Evolutionary conservation across 208 protist genomes (phyloP), one percentile per base, ranked within the genome.

Genomic region (Wallacemonas collosoma): DNA sequence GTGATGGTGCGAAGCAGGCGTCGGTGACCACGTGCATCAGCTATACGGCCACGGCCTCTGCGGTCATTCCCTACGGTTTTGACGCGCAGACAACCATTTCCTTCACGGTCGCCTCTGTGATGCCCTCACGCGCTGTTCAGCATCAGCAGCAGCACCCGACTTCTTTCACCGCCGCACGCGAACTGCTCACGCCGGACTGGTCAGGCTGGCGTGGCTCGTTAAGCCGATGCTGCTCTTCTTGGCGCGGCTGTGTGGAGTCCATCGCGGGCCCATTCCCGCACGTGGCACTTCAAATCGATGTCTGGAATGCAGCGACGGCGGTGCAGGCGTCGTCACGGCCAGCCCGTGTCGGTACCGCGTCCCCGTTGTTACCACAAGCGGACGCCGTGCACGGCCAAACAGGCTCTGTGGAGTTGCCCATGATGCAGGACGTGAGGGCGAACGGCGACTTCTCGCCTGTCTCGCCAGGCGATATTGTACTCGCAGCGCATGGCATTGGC

Each of bases 1-100:
- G 17, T 6, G 11, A 26, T 26, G 26, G 1, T 6, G 53, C 17
- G 14, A 65, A 48, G 41, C 9, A 41, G 60, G 60, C 44, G 1
- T 51, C 60, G 8, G 40, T 35, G 40, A 51, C 43, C 12, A 47
- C 43, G 43, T 39, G 60, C 43, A 65, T 65, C 60, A 53, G 40
- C 60, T 65, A 65, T 41, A 65, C 60, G 43, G 60, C 60, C 7
- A 65, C 60, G 36, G 60, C 26, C 6, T 65, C 36, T 4, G 60
- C 43, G 40, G 60, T 65, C 41, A 65, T 65, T 65, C 60, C 60
- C 41, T 65, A 65, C 60, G 60, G 60, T 14, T 65, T 65, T 36
- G 60, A 65, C 26, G 60, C 60, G 40, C 60, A 50, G 4, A 5
- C 40, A 8, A 65, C 60, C 9, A 36, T 36, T 3, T n/a, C 36